phyloP scores from a whole-genome alignment of 2,329 filamentous ascomycete species.

The Ceratocystis diversiconidia region DNA sequence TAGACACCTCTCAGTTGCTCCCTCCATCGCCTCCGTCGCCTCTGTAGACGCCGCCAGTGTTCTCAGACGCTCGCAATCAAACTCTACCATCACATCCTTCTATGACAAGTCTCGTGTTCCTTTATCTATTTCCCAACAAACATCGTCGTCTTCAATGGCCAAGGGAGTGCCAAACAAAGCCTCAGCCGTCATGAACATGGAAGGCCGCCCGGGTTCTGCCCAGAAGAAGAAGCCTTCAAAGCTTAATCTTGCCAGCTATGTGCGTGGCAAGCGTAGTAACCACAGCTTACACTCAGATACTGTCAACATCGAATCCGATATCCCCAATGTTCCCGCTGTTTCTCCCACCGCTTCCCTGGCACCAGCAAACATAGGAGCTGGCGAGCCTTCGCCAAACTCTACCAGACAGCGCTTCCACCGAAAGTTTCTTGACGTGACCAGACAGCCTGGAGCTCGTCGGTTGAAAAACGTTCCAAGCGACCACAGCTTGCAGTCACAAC shows the following conservation, averaged over 20 bases:
- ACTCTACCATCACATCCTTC: conserved; percentile 41
- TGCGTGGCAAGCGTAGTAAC: conserved; percentile 23
- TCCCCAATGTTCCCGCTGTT: conserved; percentile 26
- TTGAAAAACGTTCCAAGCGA: conserved; percentile 10
- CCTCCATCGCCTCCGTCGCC: conserved; percentile 19
- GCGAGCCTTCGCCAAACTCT: conserved; percentile 8
- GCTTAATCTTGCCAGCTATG: conserved; percentile 32
- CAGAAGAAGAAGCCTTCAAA: conserved; percentile 33
- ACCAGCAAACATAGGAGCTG: conserved; percentile 20
- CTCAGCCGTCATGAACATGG: conserved; percentile 33
- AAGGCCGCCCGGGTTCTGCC: conserved; percentile 22
- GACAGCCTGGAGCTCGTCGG: conserved; percentile 9
- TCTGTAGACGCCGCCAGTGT: conserved; percentile 31
- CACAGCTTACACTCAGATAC: conserved; percentile 25
- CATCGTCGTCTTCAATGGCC: conserved; percentile 43
- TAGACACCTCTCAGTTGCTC: conserved; percentile 10
- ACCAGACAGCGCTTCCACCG: conserved; percentile 15
- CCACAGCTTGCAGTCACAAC: conserved; percentile 12
- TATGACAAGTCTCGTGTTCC: conserved; percentile 44
- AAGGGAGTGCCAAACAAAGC: conserved; percentile 39
- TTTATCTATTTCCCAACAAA: conserved; percentile 44
- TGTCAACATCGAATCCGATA: conserved; percentile 24
- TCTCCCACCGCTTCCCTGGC: conserved; percentile 33
- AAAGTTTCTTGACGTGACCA: conserved; percentile 12
- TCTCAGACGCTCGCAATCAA: conserved; percentile 36